A percentile compares a stretch with the other conserved stretches of the same genome.
phyloP scores from a whole-genome alignment of 1,284 basidiomycete species.

The Sporisorium graminicola region DNA sequence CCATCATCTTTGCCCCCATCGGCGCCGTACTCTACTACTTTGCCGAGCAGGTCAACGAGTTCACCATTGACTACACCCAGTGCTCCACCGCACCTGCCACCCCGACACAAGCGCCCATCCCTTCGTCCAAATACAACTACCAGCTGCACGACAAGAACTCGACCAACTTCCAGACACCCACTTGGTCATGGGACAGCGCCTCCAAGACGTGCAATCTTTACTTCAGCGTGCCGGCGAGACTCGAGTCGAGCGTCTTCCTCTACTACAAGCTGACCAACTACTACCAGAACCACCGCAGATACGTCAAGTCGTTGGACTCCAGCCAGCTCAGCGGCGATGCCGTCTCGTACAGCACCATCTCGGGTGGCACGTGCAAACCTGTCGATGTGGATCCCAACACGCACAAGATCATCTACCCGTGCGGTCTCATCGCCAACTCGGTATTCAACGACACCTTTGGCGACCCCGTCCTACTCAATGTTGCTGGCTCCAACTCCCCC shows the following conservation, averaged over 20 bases:
- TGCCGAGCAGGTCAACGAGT: conserved; percentile 79
- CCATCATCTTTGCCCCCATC: conserved; percentile 93
- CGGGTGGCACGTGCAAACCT: conserved; percentile 87
- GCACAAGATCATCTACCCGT: conserved; percentile 78
- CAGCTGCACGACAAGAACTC: conserved; percentile 68
- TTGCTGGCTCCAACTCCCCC: conserved; percentile 72
- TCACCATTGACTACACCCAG: conserved; percentile 93
- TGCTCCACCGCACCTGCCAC: conserved; percentile 72
- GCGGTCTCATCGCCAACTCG: conserved; percentile 98
- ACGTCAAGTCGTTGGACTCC: conserved; percentile 90
- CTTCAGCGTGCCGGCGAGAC: conserved; percentile 78
- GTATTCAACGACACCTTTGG: conserved; percentile 93
- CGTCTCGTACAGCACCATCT: conserved; percentile 71
- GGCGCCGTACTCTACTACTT: conserved; percentile 82
- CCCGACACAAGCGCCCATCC: conserved; percentile 74
- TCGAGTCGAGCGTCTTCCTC: conserved; percentile 83
- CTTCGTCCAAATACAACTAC: conserved; percentile 80
- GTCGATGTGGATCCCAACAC: conserved; percentile 73
- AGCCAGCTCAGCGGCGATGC: conserved; percentile 86
- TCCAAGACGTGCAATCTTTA: conserved; percentile 58
- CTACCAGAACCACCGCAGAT: conserved; percentile 98
- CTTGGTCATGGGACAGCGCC: conserved; percentile 43
- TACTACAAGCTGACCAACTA: conserved; percentile 84
- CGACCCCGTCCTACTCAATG: conserved; percentile 76
- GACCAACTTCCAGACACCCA: conserved; percentile 66